A percentile compares a stretch with the other conserved stretches of the same genome.
These are phyloP conservation scores for Hermanozyma aechmeae DNA, from an alignment of 805 yeast species.

Conservation along the genomic window DNA sequence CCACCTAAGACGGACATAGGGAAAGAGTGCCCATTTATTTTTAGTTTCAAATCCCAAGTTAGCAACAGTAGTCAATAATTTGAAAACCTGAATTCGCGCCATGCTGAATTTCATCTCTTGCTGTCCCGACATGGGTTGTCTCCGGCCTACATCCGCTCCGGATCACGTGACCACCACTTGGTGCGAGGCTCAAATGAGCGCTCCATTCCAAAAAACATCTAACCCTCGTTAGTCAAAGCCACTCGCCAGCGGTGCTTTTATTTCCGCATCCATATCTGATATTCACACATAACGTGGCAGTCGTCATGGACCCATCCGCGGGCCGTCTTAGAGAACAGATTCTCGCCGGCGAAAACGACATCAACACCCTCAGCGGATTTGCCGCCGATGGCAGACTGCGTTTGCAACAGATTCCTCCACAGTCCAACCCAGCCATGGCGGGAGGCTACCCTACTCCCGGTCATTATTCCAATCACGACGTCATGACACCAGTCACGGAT, in stretches of 20 bases:
- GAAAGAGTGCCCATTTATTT: no score
- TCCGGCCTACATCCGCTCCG: neutral
- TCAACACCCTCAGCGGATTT: constrained; percentile 11
- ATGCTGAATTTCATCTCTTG: no score
- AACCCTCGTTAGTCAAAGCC: no score
- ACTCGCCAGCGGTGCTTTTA: no score
- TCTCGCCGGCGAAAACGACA: constrained; percentile 20
- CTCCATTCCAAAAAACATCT: no score
- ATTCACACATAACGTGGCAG: no score
- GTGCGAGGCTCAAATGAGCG: neutral
- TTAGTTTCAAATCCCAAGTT: no score
- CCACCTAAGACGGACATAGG: no score
- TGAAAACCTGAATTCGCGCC: no score
- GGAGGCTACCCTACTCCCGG: constrained; percentile 14
- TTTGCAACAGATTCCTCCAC: constrained; percentile 2
- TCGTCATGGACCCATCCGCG: neutral
- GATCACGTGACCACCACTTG: neutral
- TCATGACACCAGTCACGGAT: constrained; percentile 15
- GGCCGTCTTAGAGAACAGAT: constrained; percentile 25
- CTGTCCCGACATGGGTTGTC: neutral
- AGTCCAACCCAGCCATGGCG: constrained; percentile 15
- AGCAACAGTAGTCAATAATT: no score
- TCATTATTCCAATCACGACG: constrained; percentile 15
- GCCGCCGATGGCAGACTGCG: constrained; percentile 8
- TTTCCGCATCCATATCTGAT: no score